Base-by-base conservation (phyloP, 805 yeast species). In the Candida ulmi region DNA sequence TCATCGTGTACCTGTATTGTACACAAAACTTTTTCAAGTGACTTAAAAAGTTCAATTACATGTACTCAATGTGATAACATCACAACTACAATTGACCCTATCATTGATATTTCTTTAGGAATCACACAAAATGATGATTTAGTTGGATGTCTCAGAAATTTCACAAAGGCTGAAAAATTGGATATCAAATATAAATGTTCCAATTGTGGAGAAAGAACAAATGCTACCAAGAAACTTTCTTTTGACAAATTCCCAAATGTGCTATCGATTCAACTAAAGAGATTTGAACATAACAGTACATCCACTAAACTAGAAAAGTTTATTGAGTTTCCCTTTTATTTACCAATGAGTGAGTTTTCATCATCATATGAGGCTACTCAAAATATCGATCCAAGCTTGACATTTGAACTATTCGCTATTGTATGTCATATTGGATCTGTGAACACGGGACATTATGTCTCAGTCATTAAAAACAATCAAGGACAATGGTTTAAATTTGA, bases 391-490 rank as follows among this genome's bases (percentile, higher is more conserved):
- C 65, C 70, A 24, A 62, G 69, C 38, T 55, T 74, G n/a, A 61
- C 78, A 2, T 91, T 84, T 61, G 96, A 91, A 61, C 69, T 93
- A 31, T 88, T 80, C 61, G 96, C 91, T 2, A 76, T 90, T 25
- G 83, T 93, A 9, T 79, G 88, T 51, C 99, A 93, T 60, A 80
- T 79, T 26, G 99, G 99, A 1, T 80, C 91, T 16, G 93, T 91
- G 7, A 88, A 88, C 57, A 93, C 97, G 2, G 99, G 99, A 11
- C 99, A 93, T 60, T 93, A 93, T 58, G 74, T 90, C 12, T 82
- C 93, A 15, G 71, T 81, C 52, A 74, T 86, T 44, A 91, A 90
- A 56, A 75, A 70, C 39, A 66, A 75, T n/a, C 73, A 76, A 31
- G 84, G 88, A 3, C 71, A 74, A 51, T 93, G 99, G 99, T 83